Evolutionary conservation across 108 stramenopile species (phyloP).

Genomic region (Cyclostephanos tholiformis): DNA sequence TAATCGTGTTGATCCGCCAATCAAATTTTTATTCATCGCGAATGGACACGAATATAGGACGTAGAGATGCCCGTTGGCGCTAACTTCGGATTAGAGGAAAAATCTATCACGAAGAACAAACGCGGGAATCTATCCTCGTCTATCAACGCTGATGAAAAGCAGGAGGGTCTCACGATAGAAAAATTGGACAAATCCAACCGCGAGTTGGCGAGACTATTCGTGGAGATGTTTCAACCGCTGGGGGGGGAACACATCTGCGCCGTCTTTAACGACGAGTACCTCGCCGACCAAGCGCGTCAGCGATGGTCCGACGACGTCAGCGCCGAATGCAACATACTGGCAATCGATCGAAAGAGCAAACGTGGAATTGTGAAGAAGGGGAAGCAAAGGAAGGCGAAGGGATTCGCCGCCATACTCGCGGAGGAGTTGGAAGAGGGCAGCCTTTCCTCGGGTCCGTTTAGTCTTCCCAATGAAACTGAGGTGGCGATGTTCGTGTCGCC

Average conservation of each 20-base stretch:
- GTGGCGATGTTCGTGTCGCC: slow-evolving; percentile 86
- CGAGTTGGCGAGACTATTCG: slow-evolving; percentile 81
- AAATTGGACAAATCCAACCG: slow-evolving; percentile 77
- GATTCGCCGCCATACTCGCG: slow-evolving; percentile 83
- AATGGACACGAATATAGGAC: slow-evolving; percentile 48
- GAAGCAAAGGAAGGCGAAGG: slow-evolving; percentile 57
- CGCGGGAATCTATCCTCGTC: slow-evolving; percentile 33
- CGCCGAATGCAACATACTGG: slow-evolving; percentile 64
- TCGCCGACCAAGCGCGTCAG: slow-evolving; percentile 65
- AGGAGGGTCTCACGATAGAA: slow-evolving; percentile 53
- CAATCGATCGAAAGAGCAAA: slow-evolving; percentile 63
- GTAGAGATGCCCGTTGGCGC: slow-evolving; percentile 86
- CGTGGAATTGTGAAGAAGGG: slow-evolving; percentile 36
- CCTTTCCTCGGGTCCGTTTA: slow-evolving; percentile 57
- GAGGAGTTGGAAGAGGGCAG: slow-evolving; percentile 62
- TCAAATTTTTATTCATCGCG: not conserved
- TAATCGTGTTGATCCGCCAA: not conserved
- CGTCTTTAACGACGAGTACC: slow-evolving; percentile 62
- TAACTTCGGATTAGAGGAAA: slow-evolving; percentile 83
- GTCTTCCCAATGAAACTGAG: slow-evolving; percentile 65
- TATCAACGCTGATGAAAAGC: slow-evolving; percentile 14
- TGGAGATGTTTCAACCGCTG: slow-evolving; percentile 90
- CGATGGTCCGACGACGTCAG: slow-evolving; percentile 72
- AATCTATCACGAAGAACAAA: slow-evolving; percentile 33
- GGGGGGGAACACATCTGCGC: slow-evolving; percentile 75